These are phyloP conservation scores for Sporothrix luriei DNA, from an alignment of 2,329 filamentous ascomycete genomes.

Conservation along the genomic window DNA sequence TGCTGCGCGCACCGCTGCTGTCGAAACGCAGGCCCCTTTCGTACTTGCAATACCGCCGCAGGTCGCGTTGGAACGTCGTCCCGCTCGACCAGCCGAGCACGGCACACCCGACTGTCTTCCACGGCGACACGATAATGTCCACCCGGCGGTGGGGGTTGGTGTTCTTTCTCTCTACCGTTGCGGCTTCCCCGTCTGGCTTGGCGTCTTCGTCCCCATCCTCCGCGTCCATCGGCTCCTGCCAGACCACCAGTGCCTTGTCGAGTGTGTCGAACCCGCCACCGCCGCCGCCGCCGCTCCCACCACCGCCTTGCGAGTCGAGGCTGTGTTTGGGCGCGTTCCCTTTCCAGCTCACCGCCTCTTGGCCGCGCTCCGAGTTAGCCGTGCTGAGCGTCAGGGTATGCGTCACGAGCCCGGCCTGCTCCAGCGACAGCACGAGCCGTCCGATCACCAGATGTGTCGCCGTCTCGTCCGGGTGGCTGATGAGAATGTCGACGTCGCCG, in stretches of 20 bases:
- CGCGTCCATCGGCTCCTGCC: slow-evolving; percentile 66
- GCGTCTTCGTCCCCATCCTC: slow-evolving; percentile 42
- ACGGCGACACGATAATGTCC: slow-evolving; percentile 88
- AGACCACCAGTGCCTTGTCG: slow-evolving; percentile 90
- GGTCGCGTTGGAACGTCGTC: slow-evolving; percentile 85
- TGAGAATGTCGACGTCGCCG: slow-evolving; percentile 83
- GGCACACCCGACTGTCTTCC: slow-evolving; percentile 86
- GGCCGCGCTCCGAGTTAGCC: slow-evolving; percentile 71
- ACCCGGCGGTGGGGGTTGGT: slow-evolving; percentile 79
- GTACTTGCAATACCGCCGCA: slow-evolving; percentile 77
- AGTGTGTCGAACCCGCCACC: slow-evolving; percentile 78
- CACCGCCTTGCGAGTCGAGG: slow-evolving; percentile 22
- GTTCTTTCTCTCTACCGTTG: slow-evolving; percentile 55
- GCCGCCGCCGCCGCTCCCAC: slow-evolving; percentile 34
- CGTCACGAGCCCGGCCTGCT: slow-evolving; percentile 71
- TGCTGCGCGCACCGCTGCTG: slow-evolving; percentile 77
- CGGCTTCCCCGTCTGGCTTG: slow-evolving; percentile 34
- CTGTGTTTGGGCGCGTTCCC: slow-evolving; percentile 43
- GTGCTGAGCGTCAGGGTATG: slow-evolving; percentile 75
- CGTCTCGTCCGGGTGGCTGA: slow-evolving; percentile 74
- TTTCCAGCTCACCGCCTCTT: slow-evolving; percentile 60
- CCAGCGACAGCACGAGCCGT: slow-evolving; percentile 70
- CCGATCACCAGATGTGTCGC: slow-evolving; percentile 71
- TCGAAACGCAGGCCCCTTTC: slow-evolving; percentile 82
- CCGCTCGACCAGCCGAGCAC: slow-evolving; percentile 86